Conservation (phyloP, 306 rosid genomes). For the Vigna mungo region DNA sequence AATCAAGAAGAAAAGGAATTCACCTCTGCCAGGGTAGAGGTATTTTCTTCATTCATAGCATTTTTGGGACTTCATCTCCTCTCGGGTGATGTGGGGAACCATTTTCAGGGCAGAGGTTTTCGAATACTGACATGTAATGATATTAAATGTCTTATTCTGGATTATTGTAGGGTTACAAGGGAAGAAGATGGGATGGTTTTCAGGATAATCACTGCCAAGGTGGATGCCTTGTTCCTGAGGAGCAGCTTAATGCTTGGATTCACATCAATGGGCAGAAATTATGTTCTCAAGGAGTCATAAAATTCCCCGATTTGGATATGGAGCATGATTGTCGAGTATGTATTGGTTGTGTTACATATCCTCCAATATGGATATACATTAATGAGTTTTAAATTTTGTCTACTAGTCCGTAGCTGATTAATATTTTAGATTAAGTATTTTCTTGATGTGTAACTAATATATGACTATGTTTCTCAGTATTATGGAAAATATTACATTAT, state of each 20-base stretch:
- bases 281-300: slow-evolving; percentile 52
- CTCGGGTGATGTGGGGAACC: background rate
- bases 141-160: slow-evolving; percentile 22
- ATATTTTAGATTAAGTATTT: background rate
- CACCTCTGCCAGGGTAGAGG: slow-evolving; percentile 69
- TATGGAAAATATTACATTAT: background rate
- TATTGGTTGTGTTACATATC: slow-evolving; percentile 36
- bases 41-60: slow-evolving; percentile 34
- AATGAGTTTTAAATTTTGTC: background rate
- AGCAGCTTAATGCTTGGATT: slow-evolving; percentile 78
- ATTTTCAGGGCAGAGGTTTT: background rate
- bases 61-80: background rate
- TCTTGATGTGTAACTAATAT: background rate
- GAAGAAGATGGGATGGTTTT: slow-evolving; percentile 65
- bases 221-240: slow-evolving; percentile 70
- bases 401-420: slow-evolving; percentile 1
- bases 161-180: slow-evolving; percentile 65
- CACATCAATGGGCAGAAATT: slow-evolving; percentile 67
- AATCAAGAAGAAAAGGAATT: slow-evolving; percentile 51
- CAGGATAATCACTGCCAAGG: slow-evolving; percentile 42
- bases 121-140: slow-evolving; percentile 1
- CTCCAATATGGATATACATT: slow-evolving; percentile 15
- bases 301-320: slow-evolving; percentile 51
- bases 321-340: slow-evolving; percentile 72
- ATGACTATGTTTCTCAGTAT: background rate